Evolutionary conservation across 192 early-diverging fungal genomes (phyloP).

Genomic region (Backusella liffmaniae): DNA sequence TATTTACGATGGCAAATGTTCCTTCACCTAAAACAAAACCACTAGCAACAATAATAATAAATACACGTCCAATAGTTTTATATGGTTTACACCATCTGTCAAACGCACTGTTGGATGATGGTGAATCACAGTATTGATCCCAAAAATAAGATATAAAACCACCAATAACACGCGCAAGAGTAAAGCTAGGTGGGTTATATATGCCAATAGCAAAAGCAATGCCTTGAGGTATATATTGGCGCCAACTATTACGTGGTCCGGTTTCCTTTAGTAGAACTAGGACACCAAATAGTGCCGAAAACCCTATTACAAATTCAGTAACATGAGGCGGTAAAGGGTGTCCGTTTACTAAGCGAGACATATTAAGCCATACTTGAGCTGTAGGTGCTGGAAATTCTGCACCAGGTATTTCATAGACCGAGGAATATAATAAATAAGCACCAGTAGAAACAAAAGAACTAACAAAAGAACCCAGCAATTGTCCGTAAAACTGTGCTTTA

Average conservation of each 20-base stretch:
- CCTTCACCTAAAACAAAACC: slow-evolving; percentile 81
- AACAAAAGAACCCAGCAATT: slow-evolving; percentile 75
- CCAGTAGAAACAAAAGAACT: slow-evolving; percentile 66
- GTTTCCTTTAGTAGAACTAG: slow-evolving; percentile 30
- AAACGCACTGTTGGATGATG: not conserved
- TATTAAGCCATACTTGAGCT: slow-evolving; percentile 76
- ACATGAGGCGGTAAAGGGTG: slow-evolving; percentile 66
- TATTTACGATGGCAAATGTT: slow-evolving; percentile 64
- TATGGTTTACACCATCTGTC: slow-evolving; percentile 13
- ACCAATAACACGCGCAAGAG: slow-evolving; percentile 65
- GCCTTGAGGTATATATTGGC: slow-evolving; percentile 59
- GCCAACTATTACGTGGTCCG: slow-evolving; percentile 35
- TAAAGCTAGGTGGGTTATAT: slow-evolving; percentile 77
- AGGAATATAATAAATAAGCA: slow-evolving; percentile 68
- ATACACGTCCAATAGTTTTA: slow-evolving; percentile 43
- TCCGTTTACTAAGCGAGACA: slow-evolving; percentile 74
- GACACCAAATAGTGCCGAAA: slow-evolving; percentile 51
- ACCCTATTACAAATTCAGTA: slow-evolving; percentile 54
- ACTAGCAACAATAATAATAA: slow-evolving; percentile 70
- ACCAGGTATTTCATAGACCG: slow-evolving; percentile 67
- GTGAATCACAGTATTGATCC: slow-evolving; percentile 45
- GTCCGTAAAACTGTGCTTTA: slow-evolving; percentile 80
- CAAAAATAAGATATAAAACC: slow-evolving; percentile 50
- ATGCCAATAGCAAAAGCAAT: slow-evolving; percentile 81
- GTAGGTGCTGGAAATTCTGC: slow-evolving; percentile 69